Conservation (phyloP, 176 grass and related monocot species). For the Themeda triandra region DNA sequence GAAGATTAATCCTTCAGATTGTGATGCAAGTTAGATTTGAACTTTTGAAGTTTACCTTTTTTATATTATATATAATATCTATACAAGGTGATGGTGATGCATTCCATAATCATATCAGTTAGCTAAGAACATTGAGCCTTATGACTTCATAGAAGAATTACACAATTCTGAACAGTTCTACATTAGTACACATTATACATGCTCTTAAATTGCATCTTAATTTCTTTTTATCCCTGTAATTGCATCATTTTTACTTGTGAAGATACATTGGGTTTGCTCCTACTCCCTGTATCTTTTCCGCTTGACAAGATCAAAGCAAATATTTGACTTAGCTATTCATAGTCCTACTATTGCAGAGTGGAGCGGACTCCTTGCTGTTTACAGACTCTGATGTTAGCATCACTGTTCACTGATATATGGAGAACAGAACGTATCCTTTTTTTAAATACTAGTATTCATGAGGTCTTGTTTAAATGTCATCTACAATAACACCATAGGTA, state of each 20-base stretch:
- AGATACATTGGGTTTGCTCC: not conserved
- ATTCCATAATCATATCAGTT: not conserved
- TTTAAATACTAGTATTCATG: no score
- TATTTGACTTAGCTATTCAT: not conserved
- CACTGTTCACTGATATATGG: slow-evolving; percentile 89
- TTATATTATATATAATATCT: not conserved
- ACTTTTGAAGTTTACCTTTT: not conserved
- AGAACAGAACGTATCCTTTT: slow-evolving; percentile 72
- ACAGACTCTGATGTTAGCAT: slow-evolving; percentile 60
- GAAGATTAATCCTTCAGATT: slow-evolving; percentile 77
- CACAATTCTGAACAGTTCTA: slow-evolving; percentile 1
- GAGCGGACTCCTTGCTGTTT: slow-evolving; percentile 86
- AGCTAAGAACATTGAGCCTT: not conserved
- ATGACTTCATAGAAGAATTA: not conserved
- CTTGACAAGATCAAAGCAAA: not conserved
- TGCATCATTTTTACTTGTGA: not conserved
- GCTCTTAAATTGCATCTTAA: slow-evolving; percentile 20
- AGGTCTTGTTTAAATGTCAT: slow-evolving; percentile 23
- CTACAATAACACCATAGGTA: slow-evolving; percentile 7
- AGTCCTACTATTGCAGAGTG: slow-evolving; percentile 46
- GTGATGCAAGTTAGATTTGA: slow-evolving; percentile 56
- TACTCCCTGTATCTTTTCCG: not conserved
- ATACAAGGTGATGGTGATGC: not conserved
- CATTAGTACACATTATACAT: not conserved
- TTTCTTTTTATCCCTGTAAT: not conserved